Conservation (phyloP, 2,329 filamentous ascomycete species). For the Mollisia scopiformis region DNA sequence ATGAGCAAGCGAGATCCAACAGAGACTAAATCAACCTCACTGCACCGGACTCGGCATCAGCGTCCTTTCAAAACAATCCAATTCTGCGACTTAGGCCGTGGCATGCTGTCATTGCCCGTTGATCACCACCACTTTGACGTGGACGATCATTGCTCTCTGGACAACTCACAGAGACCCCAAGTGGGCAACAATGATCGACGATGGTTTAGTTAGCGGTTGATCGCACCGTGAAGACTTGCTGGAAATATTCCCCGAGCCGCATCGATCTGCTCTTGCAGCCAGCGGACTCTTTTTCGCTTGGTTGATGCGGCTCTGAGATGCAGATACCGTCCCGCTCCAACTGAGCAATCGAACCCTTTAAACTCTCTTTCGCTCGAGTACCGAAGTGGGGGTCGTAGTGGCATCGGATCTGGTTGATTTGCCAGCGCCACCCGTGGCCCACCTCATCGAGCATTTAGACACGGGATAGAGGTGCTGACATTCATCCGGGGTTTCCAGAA, state of each 20-base stretch:
- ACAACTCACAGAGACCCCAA: not conserved
- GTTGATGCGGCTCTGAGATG: not conserved
- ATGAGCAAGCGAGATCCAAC: not conserved
- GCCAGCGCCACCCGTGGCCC: not conserved
- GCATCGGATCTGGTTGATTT: not conserved
- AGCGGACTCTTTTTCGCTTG: not conserved
- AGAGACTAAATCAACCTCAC: not conserved
- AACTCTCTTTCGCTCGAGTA: not conserved
- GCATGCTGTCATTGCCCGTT: not conserved
- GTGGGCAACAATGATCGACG: not conserved
- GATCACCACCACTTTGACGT: not conserved
- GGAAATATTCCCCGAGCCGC: slow-evolving; percentile 2
- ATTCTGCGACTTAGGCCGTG: not conserved
- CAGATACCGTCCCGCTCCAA: not conserved
- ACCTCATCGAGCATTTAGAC: not conserved
- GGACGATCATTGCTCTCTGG: not conserved
- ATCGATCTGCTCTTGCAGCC: not conserved
- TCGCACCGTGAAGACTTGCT: not conserved
- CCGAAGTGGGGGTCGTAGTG: not conserved
- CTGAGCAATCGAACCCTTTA: not conserved
- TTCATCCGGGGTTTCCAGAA: not conserved
- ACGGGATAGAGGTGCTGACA: not conserved
- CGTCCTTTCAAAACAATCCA: not conserved
- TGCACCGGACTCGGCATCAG: not conserved
- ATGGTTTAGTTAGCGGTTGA: not conserved